Evolutionary conservation across 495 filamentous ascomycete genomes (phyloP), one percentile per base, ranked within the genome.

Genomic region (Penicillium antarcticum): DNA sequence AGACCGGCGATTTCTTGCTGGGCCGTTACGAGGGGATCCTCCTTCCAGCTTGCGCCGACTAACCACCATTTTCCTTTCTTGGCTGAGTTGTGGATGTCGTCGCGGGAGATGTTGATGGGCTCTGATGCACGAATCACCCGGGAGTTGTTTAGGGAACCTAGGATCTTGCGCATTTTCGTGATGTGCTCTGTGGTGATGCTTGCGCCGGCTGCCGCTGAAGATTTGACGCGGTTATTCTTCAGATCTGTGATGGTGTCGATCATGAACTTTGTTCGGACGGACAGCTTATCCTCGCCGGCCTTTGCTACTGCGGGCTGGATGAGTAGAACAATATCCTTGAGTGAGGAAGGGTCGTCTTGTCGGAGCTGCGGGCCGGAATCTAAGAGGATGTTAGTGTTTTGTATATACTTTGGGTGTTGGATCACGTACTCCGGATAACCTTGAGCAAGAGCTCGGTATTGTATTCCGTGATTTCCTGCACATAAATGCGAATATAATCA

Each of bases 21-120:
- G 13, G 72, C 71, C 24, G 66, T 57, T 14, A 72, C 68, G 21
- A 76, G 55, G 2, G 72, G 61, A 19, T 71, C 70, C 44, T 80
- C 78, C 24, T 76, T 84, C 87, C 91, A 96, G 68, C 90, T 95
- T 11, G 92, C 91, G 38, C 94, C 92, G 19, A 96, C 86, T 32
- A 97, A 80, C 94, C 94, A 97, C 95, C 94, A 97, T 74, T 96
- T 97, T 3, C 94, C 94, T 68, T 87, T 89, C 56, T 87, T 91
- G 17, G 91, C 85, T 2, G 84, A 85, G 48, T 92, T 78, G 46
- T 79, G 79, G 51, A 97, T 88, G 61, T 97, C 94, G 21, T 80
- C 72, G 5, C 96, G 77, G 9, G 87, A 82, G 43, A 95, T 80
- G 17, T 88, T 81, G 37, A 98, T 78, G 13, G 94, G 91, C 58